Conservation (phyloP, 495 filamentous ascomycete genomes). For the Penicillium atrosanguineum region DNA sequence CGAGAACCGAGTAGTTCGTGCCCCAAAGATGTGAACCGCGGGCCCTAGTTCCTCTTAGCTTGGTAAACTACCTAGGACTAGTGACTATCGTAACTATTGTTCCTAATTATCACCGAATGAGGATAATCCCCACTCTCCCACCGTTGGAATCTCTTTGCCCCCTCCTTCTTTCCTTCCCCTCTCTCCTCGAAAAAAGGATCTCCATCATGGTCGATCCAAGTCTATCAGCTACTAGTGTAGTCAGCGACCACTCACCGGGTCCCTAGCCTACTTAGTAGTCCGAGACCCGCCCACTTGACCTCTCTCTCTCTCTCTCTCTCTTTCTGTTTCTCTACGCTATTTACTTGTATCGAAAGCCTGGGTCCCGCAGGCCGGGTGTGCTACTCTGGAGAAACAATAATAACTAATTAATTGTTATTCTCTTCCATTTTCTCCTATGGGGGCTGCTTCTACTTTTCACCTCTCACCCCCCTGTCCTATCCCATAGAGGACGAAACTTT, state of each 20-base stretch:
- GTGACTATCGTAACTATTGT: not conserved
- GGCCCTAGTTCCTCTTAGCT: not conserved
- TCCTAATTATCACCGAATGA: not conserved
- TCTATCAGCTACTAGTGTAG: conserved; percentile 43
- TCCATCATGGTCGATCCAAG: conserved; percentile 39
- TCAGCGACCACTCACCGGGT: conserved; percentile 35
- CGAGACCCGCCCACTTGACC: conserved; percentile 19
- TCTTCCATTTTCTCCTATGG: not conserved
- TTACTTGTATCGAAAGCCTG: conserved; percentile 26
- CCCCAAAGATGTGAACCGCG: not conserved
- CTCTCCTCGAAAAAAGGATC: conserved; percentile 25
- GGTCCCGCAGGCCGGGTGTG: conserved; percentile 23
- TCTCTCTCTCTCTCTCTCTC: conserved; percentile 18
- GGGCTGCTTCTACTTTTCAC: conserved; percentile 3
- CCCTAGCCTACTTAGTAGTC: conserved; percentile 4
- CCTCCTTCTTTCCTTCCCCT: not conserved
- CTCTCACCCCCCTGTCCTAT: not conserved
- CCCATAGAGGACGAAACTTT: not conserved
- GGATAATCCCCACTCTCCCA: not conserved
- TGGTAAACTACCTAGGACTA: not conserved
- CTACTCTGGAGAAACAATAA: conserved; percentile 8
- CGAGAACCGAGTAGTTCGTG: conserved; percentile 7
- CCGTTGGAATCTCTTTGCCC: not conserved
- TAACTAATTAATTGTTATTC: conserved; percentile 4
- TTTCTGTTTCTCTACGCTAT: conserved; percentile 8